These are phyloP conservation scores for Penicillium crystallinum DNA, from an alignment of 495 filamentous ascomycete species.

Conservation along the genomic window DNA sequence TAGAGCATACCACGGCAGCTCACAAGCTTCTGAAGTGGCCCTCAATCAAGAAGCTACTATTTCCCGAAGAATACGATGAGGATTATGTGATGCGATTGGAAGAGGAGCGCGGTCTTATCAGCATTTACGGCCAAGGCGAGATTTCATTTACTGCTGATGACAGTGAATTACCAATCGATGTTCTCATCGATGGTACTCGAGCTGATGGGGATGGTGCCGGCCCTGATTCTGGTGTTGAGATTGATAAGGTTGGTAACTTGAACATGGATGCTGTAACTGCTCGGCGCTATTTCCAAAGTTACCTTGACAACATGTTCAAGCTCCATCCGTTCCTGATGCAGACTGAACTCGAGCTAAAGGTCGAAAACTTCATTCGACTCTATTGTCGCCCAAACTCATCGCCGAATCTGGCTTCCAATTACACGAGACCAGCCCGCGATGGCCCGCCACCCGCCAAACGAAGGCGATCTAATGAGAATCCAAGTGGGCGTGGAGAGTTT, in stretches of 20 bases:
- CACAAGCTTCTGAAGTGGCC: slow-evolving; percentile 71
- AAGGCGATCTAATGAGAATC: slow-evolving; percentile 36
- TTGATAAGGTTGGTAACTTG: slow-evolving; percentile 56
- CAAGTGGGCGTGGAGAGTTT: slow-evolving; percentile 20
- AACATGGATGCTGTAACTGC: slow-evolving; percentile 61
- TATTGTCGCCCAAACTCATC: slow-evolving; percentile 29
- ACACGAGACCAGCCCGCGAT: slow-evolving; percentile 10
- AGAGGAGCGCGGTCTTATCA: slow-evolving; percentile 66
- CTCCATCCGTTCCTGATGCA: slow-evolving; percentile 83
- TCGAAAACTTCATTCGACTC: slow-evolving; percentile 47
- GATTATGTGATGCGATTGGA: slow-evolving; percentile 74
- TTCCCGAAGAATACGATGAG: slow-evolving; percentile 40
- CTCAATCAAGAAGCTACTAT: slow-evolving; percentile 54
- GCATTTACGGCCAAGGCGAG: slow-evolving; percentile 75
- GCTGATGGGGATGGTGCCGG: slow-evolving; percentile 6
- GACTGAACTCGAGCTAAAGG: slow-evolving; percentile 39
- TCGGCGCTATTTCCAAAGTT: slow-evolving; percentile 61
- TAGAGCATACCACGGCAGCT: slow-evolving; percentile 76
- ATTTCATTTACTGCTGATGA: slow-evolving; percentile 49
- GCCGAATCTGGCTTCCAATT: background rate
- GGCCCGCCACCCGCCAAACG: slow-evolving; percentile 35
- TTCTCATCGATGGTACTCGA: slow-evolving; percentile 5
- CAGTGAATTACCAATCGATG: slow-evolving; percentile 15
- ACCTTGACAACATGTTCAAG: slow-evolving; percentile 73
- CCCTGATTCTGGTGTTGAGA: slow-evolving; percentile 36